Evolutionary conservation across 2,329 filamentous ascomycete species (phyloP).

Genomic region (Talaromyces sp.): DNA sequence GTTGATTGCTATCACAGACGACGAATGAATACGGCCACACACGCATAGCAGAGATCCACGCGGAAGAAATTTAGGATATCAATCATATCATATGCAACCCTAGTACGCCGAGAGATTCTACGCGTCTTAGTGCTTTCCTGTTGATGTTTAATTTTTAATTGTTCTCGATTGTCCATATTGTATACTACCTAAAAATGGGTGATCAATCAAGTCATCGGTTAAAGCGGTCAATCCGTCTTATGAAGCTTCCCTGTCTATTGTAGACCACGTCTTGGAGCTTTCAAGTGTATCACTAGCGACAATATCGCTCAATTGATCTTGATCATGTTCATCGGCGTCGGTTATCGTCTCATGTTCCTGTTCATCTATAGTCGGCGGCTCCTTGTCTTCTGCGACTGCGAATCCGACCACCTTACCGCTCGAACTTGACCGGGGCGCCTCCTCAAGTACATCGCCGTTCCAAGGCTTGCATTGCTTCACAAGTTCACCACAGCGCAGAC

Average conservation of each 20-base stretch:
- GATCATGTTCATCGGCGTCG: constrained; percentile 24
- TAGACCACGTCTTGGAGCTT: constrained; percentile 38
- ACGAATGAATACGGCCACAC: background rate
- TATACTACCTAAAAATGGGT: background rate
- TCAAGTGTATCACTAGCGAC: constrained; percentile 33
- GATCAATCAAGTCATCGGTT: background rate
- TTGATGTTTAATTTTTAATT: background rate
- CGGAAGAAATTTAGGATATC: background rate
- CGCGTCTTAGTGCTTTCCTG: too few species aligned
- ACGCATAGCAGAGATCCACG: background rate
- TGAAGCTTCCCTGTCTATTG: constrained; percentile 26
- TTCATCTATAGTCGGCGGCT: constrained; percentile 17
- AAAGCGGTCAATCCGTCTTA: background rate
- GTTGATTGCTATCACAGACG: background rate
- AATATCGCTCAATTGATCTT: constrained; percentile 21
- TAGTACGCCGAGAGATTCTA: too few species aligned
- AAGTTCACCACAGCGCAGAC: constrained; percentile 78
- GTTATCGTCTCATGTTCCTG: constrained; percentile 15
- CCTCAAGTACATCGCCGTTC: constrained; percentile 75
- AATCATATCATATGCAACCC: background rate
- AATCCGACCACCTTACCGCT: constrained; percentile 43
- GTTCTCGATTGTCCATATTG: background rate
- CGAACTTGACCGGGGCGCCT: constrained; percentile 31
- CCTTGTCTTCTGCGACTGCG: constrained; percentile 30
- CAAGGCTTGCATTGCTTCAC: constrained; percentile 86